These are phyloP conservation scores for Noccaea caerulescens DNA, from an alignment of 345 rosid genomes.

Conservation along the genomic window DNA sequence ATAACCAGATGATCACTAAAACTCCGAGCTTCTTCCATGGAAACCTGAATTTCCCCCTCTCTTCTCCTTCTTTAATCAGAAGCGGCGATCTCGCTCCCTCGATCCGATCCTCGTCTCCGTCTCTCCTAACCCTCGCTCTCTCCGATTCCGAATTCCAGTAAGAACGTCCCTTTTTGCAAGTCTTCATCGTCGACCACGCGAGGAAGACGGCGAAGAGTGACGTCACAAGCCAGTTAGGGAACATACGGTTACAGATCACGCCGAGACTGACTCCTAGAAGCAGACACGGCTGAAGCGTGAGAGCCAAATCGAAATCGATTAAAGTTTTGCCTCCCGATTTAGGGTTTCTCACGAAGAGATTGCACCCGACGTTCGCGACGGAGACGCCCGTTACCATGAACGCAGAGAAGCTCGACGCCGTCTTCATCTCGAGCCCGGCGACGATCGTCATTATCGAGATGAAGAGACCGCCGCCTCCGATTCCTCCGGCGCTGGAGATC, in stretches of 20 bases:
- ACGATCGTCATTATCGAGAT: constrained; percentile 64
- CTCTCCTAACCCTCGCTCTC: constrained; percentile 16
- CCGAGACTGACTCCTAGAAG: constrained; percentile 79
- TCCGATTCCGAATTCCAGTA: constrained; percentile 65
- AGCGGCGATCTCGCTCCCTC: constrained; percentile 44
- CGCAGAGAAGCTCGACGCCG: constrained; percentile 73
- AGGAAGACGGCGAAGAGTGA: constrained; percentile 61
- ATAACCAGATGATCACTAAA: constrained; percentile 60
- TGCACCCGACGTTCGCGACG: constrained; percentile 62
- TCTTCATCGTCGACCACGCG: constrained; percentile 71
- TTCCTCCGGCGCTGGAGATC: constrained; percentile 82
- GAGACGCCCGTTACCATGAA: constrained; percentile 87
- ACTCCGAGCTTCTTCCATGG: constrained; percentile 73
- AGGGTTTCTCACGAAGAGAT: constrained; percentile 44
- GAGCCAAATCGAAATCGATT: constrained; percentile 66
- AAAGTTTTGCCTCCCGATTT: constrained; percentile 49
- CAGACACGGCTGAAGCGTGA: constrained; percentile 72
- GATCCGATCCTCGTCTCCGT: constrained; percentile 41
- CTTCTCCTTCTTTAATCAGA: constrained; percentile 33
- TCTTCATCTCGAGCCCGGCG: constrained; percentile 66
- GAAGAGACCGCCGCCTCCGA: constrained; percentile 79
- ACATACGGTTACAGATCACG: constrained; percentile 62
- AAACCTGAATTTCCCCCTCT: constrained; percentile 28
- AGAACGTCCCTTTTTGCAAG: constrained; percentile 56
- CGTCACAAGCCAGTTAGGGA: constrained; percentile 78